These are phyloP conservation scores for Fusarium hostae DNA, from an alignment of 2,329 filamentous ascomycete species.

Conservation along the genomic window DNA sequence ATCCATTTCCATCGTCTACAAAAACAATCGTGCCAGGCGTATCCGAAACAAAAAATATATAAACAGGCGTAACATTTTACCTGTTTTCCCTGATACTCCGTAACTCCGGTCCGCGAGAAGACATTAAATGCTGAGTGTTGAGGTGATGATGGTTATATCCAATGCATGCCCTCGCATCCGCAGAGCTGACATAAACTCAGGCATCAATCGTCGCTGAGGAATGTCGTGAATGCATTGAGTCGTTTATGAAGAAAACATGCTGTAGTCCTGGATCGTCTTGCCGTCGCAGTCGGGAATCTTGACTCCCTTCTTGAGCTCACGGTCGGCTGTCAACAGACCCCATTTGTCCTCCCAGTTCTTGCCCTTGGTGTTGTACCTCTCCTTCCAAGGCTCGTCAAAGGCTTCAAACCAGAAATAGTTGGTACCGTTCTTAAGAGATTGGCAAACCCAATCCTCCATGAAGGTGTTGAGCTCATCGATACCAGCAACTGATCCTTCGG, in stretches of 20 bases:
- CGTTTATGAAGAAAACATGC: slow-evolving; percentile 23
- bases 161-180: slow-evolving; percentile 9
- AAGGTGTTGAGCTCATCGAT: slow-evolving; percentile 86
- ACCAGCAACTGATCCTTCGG: slow-evolving; percentile 78
- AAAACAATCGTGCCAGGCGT: slow-evolving; percentile 12
- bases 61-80: slow-evolving; percentile 30
- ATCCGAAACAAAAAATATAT: slow-evolving; percentile 13
- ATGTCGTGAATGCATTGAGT: not conserved
- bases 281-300: slow-evolving; percentile 89
- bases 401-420: slow-evolving; percentile 98
- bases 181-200: slow-evolving; percentile 7
- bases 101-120: slow-evolving; percentile 24
- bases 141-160: slow-evolving; percentile 25
- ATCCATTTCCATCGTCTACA: slow-evolving; percentile 7
- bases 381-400: slow-evolving; percentile 97
- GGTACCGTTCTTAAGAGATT: slow-evolving; percentile 81
- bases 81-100: slow-evolving; percentile 22
- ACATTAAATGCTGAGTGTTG: slow-evolving; percentile 24
- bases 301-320: slow-evolving; percentile 85
- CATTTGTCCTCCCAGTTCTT: slow-evolving; percentile 95
- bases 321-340: slow-evolving; percentile 87
- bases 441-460: slow-evolving; percentile 86
- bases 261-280: slow-evolving; percentile 63
- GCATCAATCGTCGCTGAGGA: slow-evolving; percentile 5
- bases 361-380: slow-evolving; percentile 72